phyloP scores from a whole-genome alignment of 1,139 yeast species.

The Sugiyamaella japonica region DNA sequence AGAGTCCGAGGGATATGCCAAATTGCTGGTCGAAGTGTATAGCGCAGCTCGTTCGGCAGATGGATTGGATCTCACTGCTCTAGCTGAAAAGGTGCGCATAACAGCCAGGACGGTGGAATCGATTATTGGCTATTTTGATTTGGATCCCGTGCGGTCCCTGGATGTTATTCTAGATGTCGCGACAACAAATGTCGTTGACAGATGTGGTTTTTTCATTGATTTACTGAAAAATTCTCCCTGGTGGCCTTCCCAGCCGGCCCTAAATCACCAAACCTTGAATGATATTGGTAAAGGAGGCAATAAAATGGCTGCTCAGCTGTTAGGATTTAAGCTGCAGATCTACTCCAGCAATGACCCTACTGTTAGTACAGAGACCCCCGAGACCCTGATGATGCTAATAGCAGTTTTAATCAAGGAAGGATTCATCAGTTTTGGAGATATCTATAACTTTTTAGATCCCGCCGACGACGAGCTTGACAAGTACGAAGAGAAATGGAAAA shows the following conservation, averaged over 20 bases:
- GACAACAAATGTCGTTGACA: constrained; percentile 47
- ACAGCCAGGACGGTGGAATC: constrained; percentile 55
- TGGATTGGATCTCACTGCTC: neutral
- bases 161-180: constrained; percentile 60
- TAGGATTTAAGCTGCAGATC: constrained; percentile 55
- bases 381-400: constrained; percentile 41
- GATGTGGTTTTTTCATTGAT: constrained; percentile 48
- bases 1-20: constrained; percentile 78
- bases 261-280: constrained; percentile 36
- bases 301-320: constrained; percentile 56
- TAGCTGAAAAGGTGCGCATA: constrained; percentile 45
- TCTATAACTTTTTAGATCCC: constrained; percentile 60
- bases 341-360: constrained; percentile 19
- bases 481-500: constrained; percentile 51
- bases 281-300: constrained; percentile 55
- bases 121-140: constrained; percentile 71
- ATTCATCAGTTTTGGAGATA: constrained; percentile 60
- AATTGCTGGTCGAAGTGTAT: constrained; percentile 55
- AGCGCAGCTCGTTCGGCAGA: constrained; percentile 40
- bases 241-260: constrained; percentile 59
- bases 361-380: constrained; percentile 35
- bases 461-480: constrained; percentile 43
- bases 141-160: constrained; percentile 74
- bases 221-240: constrained; percentile 57
- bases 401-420: constrained; percentile 68